phyloP scores from a whole-genome alignment of 129 eudicot species.

The Helichrysum umbraculigerum region DNA sequence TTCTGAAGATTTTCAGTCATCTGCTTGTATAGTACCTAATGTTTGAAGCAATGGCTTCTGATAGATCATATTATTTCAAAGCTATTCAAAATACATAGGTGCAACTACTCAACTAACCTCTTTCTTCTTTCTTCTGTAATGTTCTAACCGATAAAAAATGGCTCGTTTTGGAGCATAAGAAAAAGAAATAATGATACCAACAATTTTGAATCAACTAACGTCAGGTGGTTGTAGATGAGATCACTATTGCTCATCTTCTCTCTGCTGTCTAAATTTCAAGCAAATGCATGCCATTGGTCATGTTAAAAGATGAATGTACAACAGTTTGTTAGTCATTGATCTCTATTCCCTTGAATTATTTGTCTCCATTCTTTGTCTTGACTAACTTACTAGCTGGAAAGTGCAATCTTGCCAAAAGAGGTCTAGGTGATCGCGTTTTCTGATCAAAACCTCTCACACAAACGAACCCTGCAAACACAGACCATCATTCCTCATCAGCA shows the following conservation, averaged over 20 bases:
- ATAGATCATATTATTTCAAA: conserved; percentile 38
- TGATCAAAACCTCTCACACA: conserved; percentile 91
- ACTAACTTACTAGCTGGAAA: conserved; percentile 68
- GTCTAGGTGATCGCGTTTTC: conserved; percentile 64
- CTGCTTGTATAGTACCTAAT: conserved; percentile 20
- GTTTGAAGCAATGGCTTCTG: conserved; percentile 44
- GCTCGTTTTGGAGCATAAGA: conserved; percentile 52
- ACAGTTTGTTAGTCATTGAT: background rate
- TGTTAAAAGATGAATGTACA: conserved; percentile 30
- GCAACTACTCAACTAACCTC: conserved; percentile 37
- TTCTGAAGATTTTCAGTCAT: conserved; percentile 20
- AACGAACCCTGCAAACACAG: conserved; percentile 67
- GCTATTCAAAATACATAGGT: conserved; percentile 34
- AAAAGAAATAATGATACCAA: conserved; percentile 37
- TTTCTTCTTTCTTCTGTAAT: conserved; percentile 37
- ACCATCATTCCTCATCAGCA: too few species aligned
- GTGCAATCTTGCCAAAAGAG: conserved; percentile 82
- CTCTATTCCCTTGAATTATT: conserved; percentile 26
- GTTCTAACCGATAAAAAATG: conserved; percentile 45
- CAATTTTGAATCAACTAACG: conserved; percentile 33
- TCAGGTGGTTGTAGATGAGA: conserved; percentile 31
- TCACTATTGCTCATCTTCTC: conserved; percentile 33
- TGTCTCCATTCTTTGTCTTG: conserved; percentile 50
- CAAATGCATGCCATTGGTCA: conserved; percentile 35
- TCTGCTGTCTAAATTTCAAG: conserved; percentile 36